Conservation (phyloP, 2,329 filamentous ascomycete genomes). For the Trichoderma pleuroti region DNA sequence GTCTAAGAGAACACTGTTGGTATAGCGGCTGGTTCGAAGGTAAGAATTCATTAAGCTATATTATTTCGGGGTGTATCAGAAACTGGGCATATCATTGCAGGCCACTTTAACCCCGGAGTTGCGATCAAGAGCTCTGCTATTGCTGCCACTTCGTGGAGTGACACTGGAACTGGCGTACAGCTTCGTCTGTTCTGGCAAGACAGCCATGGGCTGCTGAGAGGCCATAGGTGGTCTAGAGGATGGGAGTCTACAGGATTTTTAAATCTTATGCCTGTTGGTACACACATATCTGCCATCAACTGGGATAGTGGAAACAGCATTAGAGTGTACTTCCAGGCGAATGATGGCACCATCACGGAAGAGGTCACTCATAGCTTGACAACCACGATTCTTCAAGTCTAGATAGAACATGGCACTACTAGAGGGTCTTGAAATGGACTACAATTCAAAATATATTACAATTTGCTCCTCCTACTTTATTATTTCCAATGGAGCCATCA, state of each 20-base stretch:
- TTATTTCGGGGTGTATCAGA: neutral
- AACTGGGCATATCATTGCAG: neutral
- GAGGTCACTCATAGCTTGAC: neutral
- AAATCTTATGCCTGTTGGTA: neutral
- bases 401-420: neutral
- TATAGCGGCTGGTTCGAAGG: neutral
- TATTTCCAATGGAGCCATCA: neutral
- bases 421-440: neutral
- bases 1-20: neutral
- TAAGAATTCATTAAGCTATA: neutral
- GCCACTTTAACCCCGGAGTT: neutral
- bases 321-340: constrained; percentile 1
- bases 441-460: neutral
- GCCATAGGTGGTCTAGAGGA: neutral
- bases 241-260: neutral
- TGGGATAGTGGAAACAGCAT: neutral
- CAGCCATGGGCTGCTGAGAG: neutral
- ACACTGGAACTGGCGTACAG: neutral
- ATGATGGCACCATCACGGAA: neutral
- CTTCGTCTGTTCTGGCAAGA: neutral
- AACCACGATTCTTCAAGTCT: neutral
- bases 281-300: neutral
- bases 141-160: neutral
- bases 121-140: neutral
- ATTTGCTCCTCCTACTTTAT: neutral